Conservation (phyloP, 768 basidiomycete genomes). For the Pleurotus giganteus region DNA sequence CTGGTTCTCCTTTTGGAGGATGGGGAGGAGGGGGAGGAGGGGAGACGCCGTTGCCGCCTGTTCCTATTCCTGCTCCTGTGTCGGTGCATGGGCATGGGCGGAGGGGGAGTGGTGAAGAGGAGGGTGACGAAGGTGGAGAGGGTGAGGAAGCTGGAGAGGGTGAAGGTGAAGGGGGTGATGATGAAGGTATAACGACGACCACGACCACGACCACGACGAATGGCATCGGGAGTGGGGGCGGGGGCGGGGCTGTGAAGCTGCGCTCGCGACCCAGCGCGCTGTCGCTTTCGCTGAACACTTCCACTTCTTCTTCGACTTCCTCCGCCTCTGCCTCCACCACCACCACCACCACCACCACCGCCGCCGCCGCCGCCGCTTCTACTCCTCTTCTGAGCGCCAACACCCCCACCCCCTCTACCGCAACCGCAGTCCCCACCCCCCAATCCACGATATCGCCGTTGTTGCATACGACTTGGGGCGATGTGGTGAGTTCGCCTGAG, state of each 20-base stretch:
- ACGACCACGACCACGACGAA: too few relatives aligned
- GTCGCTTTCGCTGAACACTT: too few relatives aligned
- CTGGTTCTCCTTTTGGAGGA: neutral
- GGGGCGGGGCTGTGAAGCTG: neutral
- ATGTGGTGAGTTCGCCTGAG: constrained; percentile 28
- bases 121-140: constrained; percentile 14
- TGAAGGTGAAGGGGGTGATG: constrained; percentile 11
- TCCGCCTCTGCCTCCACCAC: neutral
- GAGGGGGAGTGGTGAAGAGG: constrained; percentile 7
- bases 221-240: too few relatives aligned
- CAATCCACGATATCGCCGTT: constrained; percentile 29
- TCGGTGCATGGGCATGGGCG: constrained; percentile 7
- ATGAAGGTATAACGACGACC: constrained; percentile 24
- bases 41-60: constrained; percentile 5
- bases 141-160: neutral
- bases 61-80: constrained; percentile 11
- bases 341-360: neutral
- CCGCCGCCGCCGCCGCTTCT: neutral
- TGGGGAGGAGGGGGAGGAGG: neutral
- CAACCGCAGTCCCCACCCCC: neutral
- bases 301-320: neutral
- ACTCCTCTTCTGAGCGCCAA: neutral
- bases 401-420: neutral
- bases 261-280: too few relatives aligned
- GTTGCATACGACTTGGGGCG: constrained; percentile 41